Evolutionary conservation across 768 basidiomycete genomes (phyloP).

Genomic region (Russula olivacea): DNA sequence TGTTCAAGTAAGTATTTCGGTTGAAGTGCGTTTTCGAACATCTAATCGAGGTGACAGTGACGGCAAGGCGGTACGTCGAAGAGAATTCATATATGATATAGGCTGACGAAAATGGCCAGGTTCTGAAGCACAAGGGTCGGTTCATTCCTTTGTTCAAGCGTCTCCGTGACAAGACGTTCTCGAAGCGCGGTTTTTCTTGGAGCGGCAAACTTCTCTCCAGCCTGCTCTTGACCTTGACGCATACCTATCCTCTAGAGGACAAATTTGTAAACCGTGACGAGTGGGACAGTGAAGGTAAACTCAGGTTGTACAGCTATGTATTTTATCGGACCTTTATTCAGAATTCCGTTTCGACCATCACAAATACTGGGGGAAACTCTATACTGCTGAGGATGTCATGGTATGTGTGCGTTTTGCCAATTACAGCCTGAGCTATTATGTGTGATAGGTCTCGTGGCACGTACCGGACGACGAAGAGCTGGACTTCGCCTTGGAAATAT

Average conservation of each 20-base stretch:
- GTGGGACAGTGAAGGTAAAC: constrained; percentile 64
- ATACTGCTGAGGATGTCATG: constrained; percentile 60
- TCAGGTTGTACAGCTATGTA: background rate
- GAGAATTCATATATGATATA: background rate
- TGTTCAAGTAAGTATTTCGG: constrained; percentile 60
- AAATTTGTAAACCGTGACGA: constrained; percentile 74
- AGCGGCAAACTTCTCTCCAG: constrained; percentile 72
- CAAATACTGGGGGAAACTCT: constrained; percentile 75
- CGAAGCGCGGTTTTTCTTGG: constrained; percentile 80
- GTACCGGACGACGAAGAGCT: constrained; percentile 66
- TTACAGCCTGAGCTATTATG: background rate
- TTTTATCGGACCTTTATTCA: constrained; percentile 28
- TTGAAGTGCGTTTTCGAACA: background rate
- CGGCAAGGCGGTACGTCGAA: constrained; percentile 49
- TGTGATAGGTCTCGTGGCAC: constrained; percentile 65
- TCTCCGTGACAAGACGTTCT: constrained; percentile 64
- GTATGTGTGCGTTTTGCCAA: constrained; percentile 35
- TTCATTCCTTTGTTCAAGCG: constrained; percentile 54
- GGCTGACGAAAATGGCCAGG: constrained; percentile 35
- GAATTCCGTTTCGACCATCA: constrained; percentile 69
- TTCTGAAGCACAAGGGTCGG: constrained; percentile 57
- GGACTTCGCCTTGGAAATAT: constrained; percentile 63
- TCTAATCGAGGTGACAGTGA: constrained; percentile 32
- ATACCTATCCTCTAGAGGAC: constrained; percentile 77
- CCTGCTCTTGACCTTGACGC: constrained; percentile 64